Percentiles rank a stretch among this genome's conserved stretches.
phyloP scores from a whole-genome alignment of 2,329 filamentous ascomycete genomes.

The Endothia cerciana region DNA sequence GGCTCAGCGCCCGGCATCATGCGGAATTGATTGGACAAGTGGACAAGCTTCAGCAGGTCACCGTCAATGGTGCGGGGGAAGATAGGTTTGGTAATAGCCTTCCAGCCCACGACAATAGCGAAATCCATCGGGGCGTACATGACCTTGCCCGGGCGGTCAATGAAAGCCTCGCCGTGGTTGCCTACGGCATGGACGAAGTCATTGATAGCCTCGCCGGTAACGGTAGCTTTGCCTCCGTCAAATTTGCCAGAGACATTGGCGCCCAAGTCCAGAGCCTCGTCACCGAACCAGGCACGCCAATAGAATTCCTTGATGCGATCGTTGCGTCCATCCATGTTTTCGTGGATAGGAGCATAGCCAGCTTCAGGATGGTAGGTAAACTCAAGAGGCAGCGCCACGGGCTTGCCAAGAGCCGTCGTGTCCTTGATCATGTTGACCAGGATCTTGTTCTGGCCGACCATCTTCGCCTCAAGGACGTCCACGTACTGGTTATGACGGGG shows the following conservation, averaged over 20 bases:
- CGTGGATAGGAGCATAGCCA: constrained; percentile 95
- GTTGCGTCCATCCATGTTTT: constrained; percentile 95
- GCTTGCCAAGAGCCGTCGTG: constrained; percentile 80
- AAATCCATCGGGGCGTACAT: constrained; percentile 99
- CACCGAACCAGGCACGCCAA: constrained; percentile 96
- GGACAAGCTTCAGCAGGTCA: constrained; percentile 92
- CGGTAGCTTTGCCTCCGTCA: constrained; percentile 83
- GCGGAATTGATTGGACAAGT: constrained; percentile 95
- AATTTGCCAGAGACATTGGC: constrained; percentile 85
- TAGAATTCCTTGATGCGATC: constrained; percentile 99
- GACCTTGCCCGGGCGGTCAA: constrained; percentile 91
- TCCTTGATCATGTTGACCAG: constrained; percentile 90
- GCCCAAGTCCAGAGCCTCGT: constrained; percentile 82
- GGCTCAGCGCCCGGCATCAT: constrained; percentile 97
- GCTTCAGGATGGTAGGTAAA: constrained; percentile 95
- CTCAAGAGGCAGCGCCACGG: constrained; percentile 81
- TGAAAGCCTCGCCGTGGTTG: constrained; percentile 96
- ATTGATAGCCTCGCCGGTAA: constrained; percentile 91
- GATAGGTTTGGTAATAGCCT: constrained; percentile 98
- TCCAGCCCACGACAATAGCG: constrained; percentile 97
- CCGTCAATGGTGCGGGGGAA: constrained; percentile 97
- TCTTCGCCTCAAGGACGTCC: constrained; percentile 84
- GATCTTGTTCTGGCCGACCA: constrained; percentile 78
- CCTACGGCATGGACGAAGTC: constrained; percentile 99
- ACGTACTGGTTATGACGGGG: constrained; percentile 83